Base-by-base conservation (phyloP, 1,284 basidiomycete genomes). In the Ceraceosorus guamensis region DNA sequence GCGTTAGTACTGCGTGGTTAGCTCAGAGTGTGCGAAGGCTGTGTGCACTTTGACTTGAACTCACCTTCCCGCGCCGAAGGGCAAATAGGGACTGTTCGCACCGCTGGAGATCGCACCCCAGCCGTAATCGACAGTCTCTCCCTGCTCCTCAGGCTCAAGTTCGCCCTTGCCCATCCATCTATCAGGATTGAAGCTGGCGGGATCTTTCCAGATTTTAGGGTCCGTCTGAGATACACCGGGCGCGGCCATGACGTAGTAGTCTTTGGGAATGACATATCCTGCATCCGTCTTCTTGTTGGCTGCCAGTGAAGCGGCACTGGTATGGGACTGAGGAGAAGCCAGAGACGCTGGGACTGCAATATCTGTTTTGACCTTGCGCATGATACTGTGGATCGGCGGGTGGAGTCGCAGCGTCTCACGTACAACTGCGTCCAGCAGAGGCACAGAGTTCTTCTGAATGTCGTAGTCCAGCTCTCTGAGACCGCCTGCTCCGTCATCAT, bases 221-320 rank as follows among this genome's bases (percentile, higher is more conserved):
- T 99, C 95, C 66, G 90, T 82, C 77, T 95, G 91, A 61, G 85
- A 86, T 60, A 96, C 85, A 53, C 87, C 86, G 3, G 93, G 91
- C 39, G 85, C 89, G 10, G 95, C 89, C 66, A 98, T 83, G 41
- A 97, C 88, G 70, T 83, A 92, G 80, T 95, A 81, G 45, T 91
- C 92, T 76, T 88, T 87, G 47, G 92, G 93, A 39, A 99, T 85
- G 61, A 97, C 82, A 77, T 89, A 96, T 0, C 50, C 24, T n/a
- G 44, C 48, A 30, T 81, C 78, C 48, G 82, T 80, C 67, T 90
- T 45, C 37, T 33, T 53, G 2, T n/a, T 49, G 37, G 8, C 37
- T 30, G n/a, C 43, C n/a, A n/a, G n/a, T n/a, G n/a, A n/a, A n/a
- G n/a, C n/a, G n/a, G n/a, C n/a, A n/a, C n/a, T n/a, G n/a, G n/a